Evolutionary conservation across 2,329 filamentous ascomycete genomes (phyloP).

Genomic region (Pestalotiopsis sp.): DNA sequence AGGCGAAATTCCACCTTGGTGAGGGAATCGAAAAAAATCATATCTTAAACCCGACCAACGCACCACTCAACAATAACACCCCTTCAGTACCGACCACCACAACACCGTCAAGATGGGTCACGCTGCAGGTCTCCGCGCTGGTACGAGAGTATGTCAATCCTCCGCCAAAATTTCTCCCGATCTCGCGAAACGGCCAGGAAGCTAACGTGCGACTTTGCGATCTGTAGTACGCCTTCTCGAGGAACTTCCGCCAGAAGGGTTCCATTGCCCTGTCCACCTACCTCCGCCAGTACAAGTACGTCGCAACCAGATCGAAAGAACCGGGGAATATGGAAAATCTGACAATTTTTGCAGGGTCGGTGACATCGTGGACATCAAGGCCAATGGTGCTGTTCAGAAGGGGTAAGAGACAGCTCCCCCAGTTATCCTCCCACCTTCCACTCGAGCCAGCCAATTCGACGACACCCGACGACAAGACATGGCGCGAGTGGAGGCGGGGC

Average conservation of each 20-base stretch:
- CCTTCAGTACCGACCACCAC: constrained; percentile 35
- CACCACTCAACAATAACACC: constrained; percentile 21
- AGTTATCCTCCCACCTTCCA: background rate
- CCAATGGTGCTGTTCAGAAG: constrained; percentile 98
- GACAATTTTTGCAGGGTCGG: constrained; percentile 70
- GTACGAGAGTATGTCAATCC: constrained; percentile 72
- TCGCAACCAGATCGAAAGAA: constrained; percentile 19
- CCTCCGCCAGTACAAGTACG: constrained; percentile 88
- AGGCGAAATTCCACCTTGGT: constrained; percentile 14
- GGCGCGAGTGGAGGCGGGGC: background rate
- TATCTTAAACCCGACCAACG: constrained; percentile 12
- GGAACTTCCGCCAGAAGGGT: constrained; percentile 93
- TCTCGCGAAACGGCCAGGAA: background rate
- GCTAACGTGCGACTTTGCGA: constrained; percentile 15
- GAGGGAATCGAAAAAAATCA: constrained; percentile 13
- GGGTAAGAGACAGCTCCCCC: constrained; percentile 65
- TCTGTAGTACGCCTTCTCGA: constrained; percentile 83
- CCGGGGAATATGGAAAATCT: constrained; percentile 32
- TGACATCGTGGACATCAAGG: constrained; percentile 98
- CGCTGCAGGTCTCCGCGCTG: constrained; percentile 82
- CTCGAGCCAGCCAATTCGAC: background rate
- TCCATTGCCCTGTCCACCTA: constrained; percentile 93
- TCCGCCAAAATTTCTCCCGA: background rate
- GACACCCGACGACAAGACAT: background rate
- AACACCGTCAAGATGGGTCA: constrained; percentile 77